Evolutionary conservation across 305 asterid species (phyloP).

Genomic region (Fraxinus albicans): DNA sequence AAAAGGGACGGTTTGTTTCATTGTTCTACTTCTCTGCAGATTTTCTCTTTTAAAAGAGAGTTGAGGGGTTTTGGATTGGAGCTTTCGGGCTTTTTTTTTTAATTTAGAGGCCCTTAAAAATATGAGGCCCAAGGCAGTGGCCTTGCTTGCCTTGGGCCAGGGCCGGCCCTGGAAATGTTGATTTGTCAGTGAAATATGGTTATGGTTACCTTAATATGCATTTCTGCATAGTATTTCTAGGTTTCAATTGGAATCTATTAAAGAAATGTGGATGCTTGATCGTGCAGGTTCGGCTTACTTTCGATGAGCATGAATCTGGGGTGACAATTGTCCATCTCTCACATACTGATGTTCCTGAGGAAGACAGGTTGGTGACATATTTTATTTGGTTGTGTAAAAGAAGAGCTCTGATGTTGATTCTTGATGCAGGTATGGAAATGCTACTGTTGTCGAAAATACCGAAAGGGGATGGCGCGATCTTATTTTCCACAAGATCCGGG

Average conservation of each 20-base stretch:
- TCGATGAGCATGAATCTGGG: constrained; percentile 90
- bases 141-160: no score
- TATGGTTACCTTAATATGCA: background rate
- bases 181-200: background rate
- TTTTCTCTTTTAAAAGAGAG: no score
- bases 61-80: no score
- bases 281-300: constrained; percentile 66
- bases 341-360: constrained; percentile 85
- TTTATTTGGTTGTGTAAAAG: background rate
- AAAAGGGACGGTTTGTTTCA: no score
- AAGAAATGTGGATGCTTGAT: background rate
- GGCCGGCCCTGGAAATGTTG: no score
- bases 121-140: no score
- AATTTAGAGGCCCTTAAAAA: no score
- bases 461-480: constrained; percentile 98
- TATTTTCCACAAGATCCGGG: constrained; percentile 80
- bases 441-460: constrained; percentile 90
- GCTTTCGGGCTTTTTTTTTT: no score
- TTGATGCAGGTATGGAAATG: constrained; percentile 77
- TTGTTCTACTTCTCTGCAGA: no score
- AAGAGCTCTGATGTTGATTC: background rate
- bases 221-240: background rate
- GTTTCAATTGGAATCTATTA: background rate
- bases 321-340: constrained; percentile 66
- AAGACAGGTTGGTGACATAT: constrained; percentile 69